Conservation (phyloP, 352 stramenopile genomes). For the Globisporangium paddicum region DNA sequence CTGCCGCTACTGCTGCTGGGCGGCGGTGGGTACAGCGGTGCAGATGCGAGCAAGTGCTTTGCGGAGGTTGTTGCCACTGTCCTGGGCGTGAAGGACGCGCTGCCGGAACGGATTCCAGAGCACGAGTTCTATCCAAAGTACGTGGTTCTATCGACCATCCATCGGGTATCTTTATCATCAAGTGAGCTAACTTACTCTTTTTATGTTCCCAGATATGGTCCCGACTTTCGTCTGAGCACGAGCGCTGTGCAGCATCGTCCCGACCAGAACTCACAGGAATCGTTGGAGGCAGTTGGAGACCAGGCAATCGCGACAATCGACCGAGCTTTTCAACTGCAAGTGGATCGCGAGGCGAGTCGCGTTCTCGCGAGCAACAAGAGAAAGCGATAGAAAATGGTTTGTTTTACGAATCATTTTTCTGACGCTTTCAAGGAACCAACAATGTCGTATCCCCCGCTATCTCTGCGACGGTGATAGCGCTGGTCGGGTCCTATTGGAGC, state of each 20-base stretch:
- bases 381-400: background rate
- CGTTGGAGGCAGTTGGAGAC: background rate
- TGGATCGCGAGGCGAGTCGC: background rate
- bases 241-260: slow-evolving; percentile 8
- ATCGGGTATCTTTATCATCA: too few relatives aligned
- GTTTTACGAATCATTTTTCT: background rate
- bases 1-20: slow-evolving; percentile 53
- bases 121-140: slow-evolving; percentile 58
- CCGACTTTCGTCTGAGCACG: slow-evolving; percentile 8
- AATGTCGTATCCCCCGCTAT: too few relatives aligned
- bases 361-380: background rate
- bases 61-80: slow-evolving; percentile 44
- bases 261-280: slow-evolving; percentile 1
- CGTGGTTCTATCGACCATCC: background rate
- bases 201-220: slow-evolving; percentile 7
- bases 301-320: slow-evolving; percentile 7
- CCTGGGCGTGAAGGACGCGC: slow-evolving; percentile 19
- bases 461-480: too few relatives aligned
- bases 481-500: too few relatives aligned
- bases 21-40: slow-evolving; percentile 61
- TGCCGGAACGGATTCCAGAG: slow-evolving; percentile 37
- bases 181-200: background rate
- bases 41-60: slow-evolving; percentile 46
- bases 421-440: too few relatives aligned
- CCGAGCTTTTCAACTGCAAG: slow-evolving; percentile 2